A percentile compares a stretch with the other conserved stretches of the same genome.
Conservation (phyloP, 345 rosid species). For the Rhodamnia argentea region DNA sequence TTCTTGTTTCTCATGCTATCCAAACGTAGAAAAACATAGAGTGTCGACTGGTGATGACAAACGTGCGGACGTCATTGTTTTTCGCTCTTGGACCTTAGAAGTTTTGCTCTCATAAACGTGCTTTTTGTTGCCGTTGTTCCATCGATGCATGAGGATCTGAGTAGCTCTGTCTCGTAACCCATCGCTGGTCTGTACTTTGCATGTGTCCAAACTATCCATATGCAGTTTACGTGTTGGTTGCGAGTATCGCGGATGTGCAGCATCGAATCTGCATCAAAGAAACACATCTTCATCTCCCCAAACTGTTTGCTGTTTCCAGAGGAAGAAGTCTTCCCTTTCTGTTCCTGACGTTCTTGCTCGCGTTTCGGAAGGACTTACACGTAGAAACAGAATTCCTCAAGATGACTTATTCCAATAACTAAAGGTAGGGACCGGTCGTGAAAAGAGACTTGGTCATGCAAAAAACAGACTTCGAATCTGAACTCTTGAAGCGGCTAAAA, state of each 20-base stretch:
- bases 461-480: background rate
- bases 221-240: background rate
- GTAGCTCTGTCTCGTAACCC: background rate
- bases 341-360: background rate
- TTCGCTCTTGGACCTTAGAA: too few relatives aligned
- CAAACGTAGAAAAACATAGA: too few relatives aligned
- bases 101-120: too few relatives aligned
- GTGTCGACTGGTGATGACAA: too few relatives aligned
- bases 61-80: too few relatives aligned
- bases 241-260: background rate
- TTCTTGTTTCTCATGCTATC: too few relatives aligned
- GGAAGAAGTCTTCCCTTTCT: background rate
- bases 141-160: too few relatives aligned
- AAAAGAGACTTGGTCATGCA: background rate
- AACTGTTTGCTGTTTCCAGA: background rate
- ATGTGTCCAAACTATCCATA: background rate
- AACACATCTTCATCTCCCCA: background rate
- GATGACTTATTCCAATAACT: background rate
- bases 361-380: background rate
- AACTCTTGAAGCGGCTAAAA: background rate
- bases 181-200: background rate
- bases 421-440: background rate
- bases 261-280: background rate
- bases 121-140: too few relatives aligned
- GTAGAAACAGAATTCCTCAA: background rate